Conservation (phyloP, 176 grass and related monocot species). For the Rhynchospora breviuscula region DNA sequence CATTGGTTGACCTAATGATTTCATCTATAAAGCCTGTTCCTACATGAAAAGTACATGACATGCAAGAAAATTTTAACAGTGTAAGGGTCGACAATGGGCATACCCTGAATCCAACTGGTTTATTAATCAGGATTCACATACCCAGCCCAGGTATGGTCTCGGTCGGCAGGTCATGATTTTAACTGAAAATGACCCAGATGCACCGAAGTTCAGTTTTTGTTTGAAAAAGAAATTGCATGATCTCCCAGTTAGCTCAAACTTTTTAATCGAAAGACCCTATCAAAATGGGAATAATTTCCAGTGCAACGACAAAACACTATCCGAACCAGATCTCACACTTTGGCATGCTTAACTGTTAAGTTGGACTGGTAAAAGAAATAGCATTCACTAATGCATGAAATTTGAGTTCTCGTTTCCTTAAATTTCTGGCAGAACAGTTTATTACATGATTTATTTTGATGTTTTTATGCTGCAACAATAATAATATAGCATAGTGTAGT, state of each 20-base stretch:
- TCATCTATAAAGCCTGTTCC: background rate
- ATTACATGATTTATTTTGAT: background rate
- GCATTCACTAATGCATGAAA: background rate
- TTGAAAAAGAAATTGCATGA: background rate
- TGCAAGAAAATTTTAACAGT: background rate
- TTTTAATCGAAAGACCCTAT: background rate
- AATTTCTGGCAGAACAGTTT: background rate
- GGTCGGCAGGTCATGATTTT: background rate
- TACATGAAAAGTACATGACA: background rate
- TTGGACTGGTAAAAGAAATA: background rate
- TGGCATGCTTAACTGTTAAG: background rate
- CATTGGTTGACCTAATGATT: background rate
- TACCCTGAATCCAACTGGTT: background rate
- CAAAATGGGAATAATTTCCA: background rate
- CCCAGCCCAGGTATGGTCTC: background rate
- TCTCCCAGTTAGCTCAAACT: background rate
- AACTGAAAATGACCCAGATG: background rate
- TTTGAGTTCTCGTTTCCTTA: background rate
- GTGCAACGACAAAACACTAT: background rate
- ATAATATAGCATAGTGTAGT: conserved; percentile 24
- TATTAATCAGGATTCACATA: background rate
- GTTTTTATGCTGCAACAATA: background rate
- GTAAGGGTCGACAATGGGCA: background rate
- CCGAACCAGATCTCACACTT: background rate
- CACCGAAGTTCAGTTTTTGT: background rate